Evolutionary conservation across 495 filamentous ascomycete species (phyloP), one percentile per base, ranked within the genome.

Genomic region (Trichoderma asperelloides): DNA sequence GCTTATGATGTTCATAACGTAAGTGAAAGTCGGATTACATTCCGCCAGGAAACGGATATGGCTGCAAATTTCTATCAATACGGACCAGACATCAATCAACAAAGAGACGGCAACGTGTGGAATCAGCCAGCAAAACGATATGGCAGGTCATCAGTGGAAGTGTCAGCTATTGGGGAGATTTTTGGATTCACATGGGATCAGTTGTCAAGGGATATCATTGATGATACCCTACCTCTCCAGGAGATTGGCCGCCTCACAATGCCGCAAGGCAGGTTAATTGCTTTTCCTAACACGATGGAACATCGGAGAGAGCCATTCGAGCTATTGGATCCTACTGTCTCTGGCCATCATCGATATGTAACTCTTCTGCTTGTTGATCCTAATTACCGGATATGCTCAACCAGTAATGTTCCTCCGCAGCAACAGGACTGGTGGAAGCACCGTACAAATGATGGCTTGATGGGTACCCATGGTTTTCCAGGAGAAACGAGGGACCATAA

Each of bases 1-100:
- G 85, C 85, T 74, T 86, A 85, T 68, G 81, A 85, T 66, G 74
- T 67, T 63, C 72, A 84, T 1, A 89, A 90, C 69, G 81, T 88
- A 62, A 85, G 80, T 1, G 69, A 77, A 1, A 82, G 75, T 63
- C 69, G 64, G 23, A 77, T 89, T 0, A 65, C 75, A 0, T 86
- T 88, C 70, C 80, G 81, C n/a, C 76, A 82, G 37, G 67, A 71
- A 5, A 66, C 69, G 1, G 33, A 69, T 13, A 45, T 74, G 0
- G 27, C 41, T 23, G 41, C 25, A 21, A 13, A 40, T 12, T 30
- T 40, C 28, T 65, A 25, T 30, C 60, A 25, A 28, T 25, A 30
- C 6, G 33, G 33, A 15, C 13, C 23, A 5, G 63, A 74, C 15
- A 33, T 72, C 0, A 27, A 67, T 8, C 15, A 64, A 11, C 2